phyloP scores from a whole-genome alignment of 2,329 filamentous ascomycete genomes.

The Hypoxylon sp. region DNA sequence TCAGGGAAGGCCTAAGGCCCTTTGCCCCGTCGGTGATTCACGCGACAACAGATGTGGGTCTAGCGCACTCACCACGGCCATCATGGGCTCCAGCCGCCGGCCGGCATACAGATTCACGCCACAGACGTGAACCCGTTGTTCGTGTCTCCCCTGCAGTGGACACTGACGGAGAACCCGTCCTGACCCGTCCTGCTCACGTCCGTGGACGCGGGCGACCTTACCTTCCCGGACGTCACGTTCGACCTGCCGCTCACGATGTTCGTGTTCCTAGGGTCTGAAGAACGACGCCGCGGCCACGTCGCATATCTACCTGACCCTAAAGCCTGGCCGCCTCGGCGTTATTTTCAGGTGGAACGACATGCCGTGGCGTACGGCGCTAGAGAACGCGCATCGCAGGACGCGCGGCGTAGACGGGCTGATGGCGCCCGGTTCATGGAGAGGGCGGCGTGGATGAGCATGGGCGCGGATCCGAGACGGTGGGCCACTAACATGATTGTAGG shows the following conservation, averaged over 20 bases:
- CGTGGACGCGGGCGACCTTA: constrained; percentile 29
- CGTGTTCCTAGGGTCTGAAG: constrained; percentile 22
- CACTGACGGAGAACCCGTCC: background rate
- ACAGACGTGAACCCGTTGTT: constrained; percentile 19
- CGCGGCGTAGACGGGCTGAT: constrained; percentile 28
- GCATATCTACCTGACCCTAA: constrained; percentile 29
- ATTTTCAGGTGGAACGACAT: constrained; percentile 30
- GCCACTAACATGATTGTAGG: background rate
- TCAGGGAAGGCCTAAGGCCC: constrained; percentile 23
- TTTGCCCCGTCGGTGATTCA: constrained; percentile 22
- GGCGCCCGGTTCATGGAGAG: constrained; percentile 25
- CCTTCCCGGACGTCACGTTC: constrained; percentile 29
- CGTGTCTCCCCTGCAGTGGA: too few relatives aligned
- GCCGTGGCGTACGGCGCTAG: constrained; percentile 28
- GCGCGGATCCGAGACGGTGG: constrained; percentile 20
- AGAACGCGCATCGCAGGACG: constrained; percentile 24
- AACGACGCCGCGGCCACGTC: constrained; percentile 23
- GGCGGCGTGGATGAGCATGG: background rate
- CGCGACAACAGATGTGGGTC: constrained; percentile 37
- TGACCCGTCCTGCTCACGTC: constrained; percentile 26
- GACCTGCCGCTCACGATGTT: constrained; percentile 29
- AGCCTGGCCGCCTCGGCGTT: constrained; percentile 21
- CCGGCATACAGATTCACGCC: constrained; percentile 24
- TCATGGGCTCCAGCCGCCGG: constrained; percentile 27
- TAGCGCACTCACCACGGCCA: constrained; percentile 27